These are phyloP conservation scores for Biscutella laevigata DNA, from an alignment of 441 rosid species.

Conservation along the genomic window DNA sequence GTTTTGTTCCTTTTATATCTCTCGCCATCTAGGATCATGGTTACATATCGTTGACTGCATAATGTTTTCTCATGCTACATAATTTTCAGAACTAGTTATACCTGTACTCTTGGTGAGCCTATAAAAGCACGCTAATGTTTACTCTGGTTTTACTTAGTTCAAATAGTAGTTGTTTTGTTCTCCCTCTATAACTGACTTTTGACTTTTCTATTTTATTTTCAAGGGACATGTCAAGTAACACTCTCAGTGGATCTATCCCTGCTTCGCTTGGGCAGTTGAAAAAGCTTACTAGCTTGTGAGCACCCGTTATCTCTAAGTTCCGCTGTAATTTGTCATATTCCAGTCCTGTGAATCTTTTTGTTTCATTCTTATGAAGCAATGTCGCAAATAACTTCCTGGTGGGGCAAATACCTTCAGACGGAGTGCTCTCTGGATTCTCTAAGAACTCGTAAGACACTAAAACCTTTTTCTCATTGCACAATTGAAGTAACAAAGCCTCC, in stretches of 20 bases:
- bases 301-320: slow-evolving; percentile 21
- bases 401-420: slow-evolving; percentile 79
- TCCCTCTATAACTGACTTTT: neutral
- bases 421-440: slow-evolving; percentile 49
- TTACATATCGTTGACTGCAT: slow-evolving; percentile 1
- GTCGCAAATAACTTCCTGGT: slow-evolving; percentile 81
- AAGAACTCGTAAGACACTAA: slow-evolving; percentile 62
- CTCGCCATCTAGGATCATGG: neutral
- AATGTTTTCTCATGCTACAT: neutral
- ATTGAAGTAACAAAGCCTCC: neutral
- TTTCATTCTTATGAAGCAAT: slow-evolving; percentile 31
- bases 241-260: slow-evolving; percentile 68
- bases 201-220: neutral
- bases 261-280: slow-evolving; percentile 63
- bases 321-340: neutral
- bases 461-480: neutral
- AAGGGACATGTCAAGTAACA: slow-evolving; percentile 84
- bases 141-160: neutral
- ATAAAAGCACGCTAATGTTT: neutral
- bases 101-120: neutral
- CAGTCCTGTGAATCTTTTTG: slow-evolving; percentile 1
- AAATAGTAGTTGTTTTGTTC: neutral
- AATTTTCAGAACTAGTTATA: neutral
- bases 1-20: neutral
- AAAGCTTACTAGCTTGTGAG: slow-evolving; percentile 61